A percentile compares a stretch with the other conserved stretches of the same genome.
Conservation (phyloP, 352 stramenopile genomes). For the Phytophthora foliorum region DNA sequence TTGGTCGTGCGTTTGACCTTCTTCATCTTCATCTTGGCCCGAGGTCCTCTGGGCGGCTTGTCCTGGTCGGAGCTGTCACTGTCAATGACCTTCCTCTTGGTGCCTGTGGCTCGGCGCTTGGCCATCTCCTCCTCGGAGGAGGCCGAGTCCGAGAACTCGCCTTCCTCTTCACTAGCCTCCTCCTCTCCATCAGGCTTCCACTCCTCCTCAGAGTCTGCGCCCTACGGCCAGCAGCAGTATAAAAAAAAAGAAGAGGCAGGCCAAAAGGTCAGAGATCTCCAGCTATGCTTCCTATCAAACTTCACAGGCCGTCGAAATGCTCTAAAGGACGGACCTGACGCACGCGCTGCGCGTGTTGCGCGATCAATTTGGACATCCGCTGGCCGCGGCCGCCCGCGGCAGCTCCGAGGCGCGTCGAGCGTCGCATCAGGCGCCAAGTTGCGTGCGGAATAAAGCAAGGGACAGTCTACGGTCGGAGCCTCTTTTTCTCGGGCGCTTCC, state of each 20-base stretch:
- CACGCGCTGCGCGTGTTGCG: conserved; percentile 50
- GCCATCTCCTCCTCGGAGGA: conserved; percentile 46
- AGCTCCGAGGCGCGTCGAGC: conserved; percentile 70
- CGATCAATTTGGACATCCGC: conserved; percentile 75
- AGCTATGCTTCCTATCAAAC: conserved; percentile 4
- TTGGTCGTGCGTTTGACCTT: conserved; percentile 35
- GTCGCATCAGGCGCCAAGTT: conserved; percentile 50
- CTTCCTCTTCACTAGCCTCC: conserved; percentile 48
- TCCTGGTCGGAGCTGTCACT: conserved; percentile 68
- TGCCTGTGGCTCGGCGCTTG: conserved; percentile 31
- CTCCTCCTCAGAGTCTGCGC: conserved; percentile 52
- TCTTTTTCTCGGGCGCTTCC: conserved; percentile 7
- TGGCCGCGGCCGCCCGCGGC: conserved; percentile 50
- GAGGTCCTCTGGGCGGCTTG: conserved; percentile 11
- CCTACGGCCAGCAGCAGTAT: conserved; percentile 33
- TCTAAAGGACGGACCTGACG: conserved; percentile 40
- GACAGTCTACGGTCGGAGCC: conserved; percentile 18
- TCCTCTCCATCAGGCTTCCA: conserved; percentile 49
- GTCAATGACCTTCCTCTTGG: conserved; percentile 64
- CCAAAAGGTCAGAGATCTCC: conserved; percentile 27
- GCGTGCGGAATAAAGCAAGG: conserved; percentile 27
- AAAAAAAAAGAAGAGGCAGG: conserved; percentile 8
- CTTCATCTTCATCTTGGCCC: conserved; percentile 37
- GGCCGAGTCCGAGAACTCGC: conserved; percentile 42
- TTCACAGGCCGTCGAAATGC: conserved; percentile 1